Conservation (phyloP, 2,329 filamentous ascomycete genomes). For the Cryoendolithus antarcticus region DNA sequence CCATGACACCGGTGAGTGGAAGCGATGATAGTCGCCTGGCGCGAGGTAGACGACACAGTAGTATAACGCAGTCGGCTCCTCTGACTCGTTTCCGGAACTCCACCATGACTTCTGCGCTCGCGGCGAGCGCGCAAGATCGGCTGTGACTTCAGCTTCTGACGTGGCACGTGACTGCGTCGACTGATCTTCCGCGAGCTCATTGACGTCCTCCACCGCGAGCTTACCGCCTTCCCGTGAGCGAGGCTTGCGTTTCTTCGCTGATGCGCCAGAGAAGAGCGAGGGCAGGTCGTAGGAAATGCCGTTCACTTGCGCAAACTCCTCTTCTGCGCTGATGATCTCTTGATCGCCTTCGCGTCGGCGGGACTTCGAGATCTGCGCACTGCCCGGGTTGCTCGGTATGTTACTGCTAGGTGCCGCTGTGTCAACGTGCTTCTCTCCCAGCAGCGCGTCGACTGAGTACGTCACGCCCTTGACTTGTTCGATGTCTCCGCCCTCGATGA, state of each 20-base stretch:
- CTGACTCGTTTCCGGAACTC: conserved; percentile 25
- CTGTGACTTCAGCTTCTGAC: conserved; percentile 73
- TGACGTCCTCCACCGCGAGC: not conserved
- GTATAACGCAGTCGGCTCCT: conserved; percentile 57
- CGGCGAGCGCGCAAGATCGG: conserved; percentile 60
- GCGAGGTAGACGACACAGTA: conserved; percentile 94
- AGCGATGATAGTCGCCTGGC: conserved; percentile 95
- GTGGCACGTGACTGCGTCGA: conserved; percentile 53
- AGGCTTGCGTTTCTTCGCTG: conserved; percentile 12
- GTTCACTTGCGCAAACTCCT: conserved; percentile 89
- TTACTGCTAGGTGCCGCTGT: conserved; percentile 27
- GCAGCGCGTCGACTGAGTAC: conserved; percentile 83
- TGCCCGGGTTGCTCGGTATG: conserved; percentile 23
- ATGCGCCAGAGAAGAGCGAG: conserved; percentile 66
- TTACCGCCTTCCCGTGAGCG: conserved; percentile 20
- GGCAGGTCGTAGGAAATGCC: conserved; percentile 92
- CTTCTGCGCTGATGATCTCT: conserved; percentile 63
- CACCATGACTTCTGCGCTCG: conserved; percentile 44
- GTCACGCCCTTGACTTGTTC: conserved; percentile 99
- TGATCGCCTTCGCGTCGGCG: conserved; percentile 33
- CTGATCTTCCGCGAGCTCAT: conserved; percentile 47
- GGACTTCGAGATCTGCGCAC: conserved; percentile 20
- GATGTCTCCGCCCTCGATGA: conserved; percentile 84
- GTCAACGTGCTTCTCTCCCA: conserved; percentile 49
- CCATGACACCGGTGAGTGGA: conserved; percentile 92